Percentiles rank a stretch among this genome's conserved stretches.
These are phyloP conservation scores for Apiospora malaysiana DNA, from an alignment of 2,329 filamentous ascomycete genomes.

Conservation along the genomic window DNA sequence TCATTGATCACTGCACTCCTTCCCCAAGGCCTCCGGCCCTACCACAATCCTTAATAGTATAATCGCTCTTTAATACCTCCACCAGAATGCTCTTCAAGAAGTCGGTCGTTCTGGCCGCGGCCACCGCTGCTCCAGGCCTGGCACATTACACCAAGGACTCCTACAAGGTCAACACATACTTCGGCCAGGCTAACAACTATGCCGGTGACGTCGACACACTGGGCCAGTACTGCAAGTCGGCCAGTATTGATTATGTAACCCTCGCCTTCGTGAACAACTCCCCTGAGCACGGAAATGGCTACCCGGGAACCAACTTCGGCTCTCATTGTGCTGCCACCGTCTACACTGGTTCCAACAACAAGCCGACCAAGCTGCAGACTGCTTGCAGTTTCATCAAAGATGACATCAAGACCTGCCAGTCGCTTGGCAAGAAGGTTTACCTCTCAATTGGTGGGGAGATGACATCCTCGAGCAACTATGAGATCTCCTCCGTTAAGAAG, in stretches of 20 bases:
- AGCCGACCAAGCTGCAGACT: conserved; percentile 39
- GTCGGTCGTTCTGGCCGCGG: conserved; percentile 30
- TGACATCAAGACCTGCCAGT: conserved; percentile 55
- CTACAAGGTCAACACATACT: conserved; percentile 36
- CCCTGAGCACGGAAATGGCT: conserved; percentile 43
- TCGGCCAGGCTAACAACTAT: conserved; percentile 31
- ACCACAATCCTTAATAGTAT: conserved; percentile 22
- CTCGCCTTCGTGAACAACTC: conserved; percentile 47
- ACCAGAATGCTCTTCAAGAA: conserved; percentile 32
- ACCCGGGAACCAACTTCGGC: conserved; percentile 47
- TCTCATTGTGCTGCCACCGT: conserved; percentile 42
- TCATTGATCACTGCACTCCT: conserved; percentile 32
- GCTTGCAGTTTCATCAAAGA: conserved; percentile 41
- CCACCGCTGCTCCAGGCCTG: conserved; percentile 30
- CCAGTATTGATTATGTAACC: conserved; percentile 47
- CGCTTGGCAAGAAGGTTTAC: conserved; percentile 65
- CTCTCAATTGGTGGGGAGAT: conserved; percentile 66
- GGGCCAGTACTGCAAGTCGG: conserved; percentile 39
- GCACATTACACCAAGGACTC: conserved; percentile 27
- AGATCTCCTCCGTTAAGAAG: conserved; percentile 36
- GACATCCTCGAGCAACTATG: conserved; percentile 40
- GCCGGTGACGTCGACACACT: conserved; percentile 31
- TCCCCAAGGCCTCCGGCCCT: conserved; percentile 23
- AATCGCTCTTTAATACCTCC: conserved; percentile 23
- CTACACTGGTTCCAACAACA: conserved; percentile 35